Percentiles rank a stretch among this genome's conserved stretches.
These are phyloP conservation scores for Meyerozyma carpophila DNA, from an alignment of 1,139 yeast species.

Conservation along the genomic window DNA sequence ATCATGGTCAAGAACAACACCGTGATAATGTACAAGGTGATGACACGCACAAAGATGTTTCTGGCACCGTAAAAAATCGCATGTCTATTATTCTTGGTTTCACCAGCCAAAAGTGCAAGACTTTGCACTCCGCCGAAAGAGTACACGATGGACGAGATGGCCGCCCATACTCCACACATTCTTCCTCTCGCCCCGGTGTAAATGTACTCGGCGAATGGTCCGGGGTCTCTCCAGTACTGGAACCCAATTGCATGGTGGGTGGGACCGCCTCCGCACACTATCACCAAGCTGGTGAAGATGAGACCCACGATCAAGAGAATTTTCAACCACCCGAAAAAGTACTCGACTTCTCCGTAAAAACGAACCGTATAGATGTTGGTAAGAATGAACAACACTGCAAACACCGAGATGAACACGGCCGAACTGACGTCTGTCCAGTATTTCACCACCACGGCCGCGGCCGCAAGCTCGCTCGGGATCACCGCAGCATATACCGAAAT, in stretches of 20 bases:
- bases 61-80: conserved; percentile 43
- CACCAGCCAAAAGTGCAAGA: conserved; percentile 43
- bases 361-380: conserved; percentile 21
- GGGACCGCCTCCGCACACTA: conserved; percentile 29
- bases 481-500: conserved; percentile 12
- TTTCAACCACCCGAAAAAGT: conserved; percentile 24
- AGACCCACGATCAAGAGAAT: conserved; percentile 21
- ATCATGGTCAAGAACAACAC: conserved; percentile 42
- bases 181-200: conserved; percentile 18
- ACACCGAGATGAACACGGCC: conserved; percentile 25
- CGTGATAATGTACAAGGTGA: conserved; percentile 37
- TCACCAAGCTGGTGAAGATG: conserved; percentile 20
- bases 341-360: conserved; percentile 30
- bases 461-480: conserved; percentile 21
- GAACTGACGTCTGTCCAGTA: conserved; percentile 20
- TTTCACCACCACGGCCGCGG: conserved; percentile 22
- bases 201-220: conserved; percentile 17
- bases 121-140: conserved; percentile 31
- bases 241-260: conserved; percentile 23
- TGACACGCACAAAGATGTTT: conserved; percentile 39
- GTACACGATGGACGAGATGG: conserved; percentile 19
- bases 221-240: conserved; percentile 22
- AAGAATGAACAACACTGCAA: conserved; percentile 18
- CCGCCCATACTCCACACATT: conserved; percentile 24
- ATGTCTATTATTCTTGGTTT: conserved; percentile 43